Base-by-base conservation (phyloP, 176 grass and related monocot species). In the Panicum miliaceum region DNA sequence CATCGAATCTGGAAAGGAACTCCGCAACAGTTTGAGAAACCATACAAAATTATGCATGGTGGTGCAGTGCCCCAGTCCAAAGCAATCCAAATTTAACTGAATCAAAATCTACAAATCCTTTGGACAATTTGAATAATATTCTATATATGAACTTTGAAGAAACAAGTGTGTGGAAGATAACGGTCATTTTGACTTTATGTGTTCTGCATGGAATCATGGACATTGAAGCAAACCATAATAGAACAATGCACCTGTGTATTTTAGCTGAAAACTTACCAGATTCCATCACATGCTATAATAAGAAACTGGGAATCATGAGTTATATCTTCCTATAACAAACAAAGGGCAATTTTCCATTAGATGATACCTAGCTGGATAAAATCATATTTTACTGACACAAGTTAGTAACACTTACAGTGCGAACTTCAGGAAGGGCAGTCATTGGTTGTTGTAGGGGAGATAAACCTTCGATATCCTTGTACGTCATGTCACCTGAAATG, bases 251-350 rank as follows among this genome's bases (percentile, higher is more conserved):
- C n/a, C 34, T 38, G 29, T 27, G 23, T 58, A 9, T 32, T 64
- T 58, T 78, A 47, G 65, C 3, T 59, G 27, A 40, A 37, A 14
- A 81, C 81, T 73, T 87, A 93, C 91, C 91, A 93, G 72, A 93
- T 41, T 82, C 91, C 91, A 90, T 93, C 88, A 82, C 87, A 93
- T 82, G 88, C 84, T 77, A 90, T 65, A 68, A 85, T 43, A 61
- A 93, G 81, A 82, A 93, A 93, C 27, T 93, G 84, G 19, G 73
- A 58, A 53, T 87, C 81, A 62, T 63, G 41, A 54, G 54, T 78
- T 73, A 93, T 65, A 13, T 63, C 19, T 35, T 67, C 66, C 91
- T 93, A 56, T 93, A 56, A 29, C 19, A 83, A 14, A 58, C 65
- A 73, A 68, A 6, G 41, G 22, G 9, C 12, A 34, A 60, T 78